phyloP scores from a whole-genome alignment of 2,329 filamentous ascomycete genomes.

The Aspergillus niger region DNA sequence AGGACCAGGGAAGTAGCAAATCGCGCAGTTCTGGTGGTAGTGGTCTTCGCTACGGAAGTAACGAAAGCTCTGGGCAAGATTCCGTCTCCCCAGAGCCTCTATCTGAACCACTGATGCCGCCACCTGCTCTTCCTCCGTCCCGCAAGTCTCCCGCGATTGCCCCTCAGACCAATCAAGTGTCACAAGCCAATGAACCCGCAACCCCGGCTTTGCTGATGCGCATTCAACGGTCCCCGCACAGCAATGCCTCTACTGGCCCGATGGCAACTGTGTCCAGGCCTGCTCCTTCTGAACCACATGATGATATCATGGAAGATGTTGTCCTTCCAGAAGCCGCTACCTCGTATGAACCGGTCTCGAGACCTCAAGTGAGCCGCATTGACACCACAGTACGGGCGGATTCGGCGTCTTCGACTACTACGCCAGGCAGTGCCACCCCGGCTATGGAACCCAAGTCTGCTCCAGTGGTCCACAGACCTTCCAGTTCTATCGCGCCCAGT shows the following conservation, averaged over 20 bases:
- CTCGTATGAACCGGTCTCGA: slow-evolving; percentile 45
- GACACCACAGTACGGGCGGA: slow-evolving; percentile 48
- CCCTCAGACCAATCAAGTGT: slow-evolving; percentile 31
- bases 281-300: slow-evolving; percentile 49
- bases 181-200: slow-evolving; percentile 60
- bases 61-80: slow-evolving; percentile 49
- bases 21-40: slow-evolving; percentile 30
- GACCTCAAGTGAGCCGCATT: slow-evolving; percentile 52
- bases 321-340: slow-evolving; percentile 72
- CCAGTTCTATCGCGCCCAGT: slow-evolving; percentile 51
- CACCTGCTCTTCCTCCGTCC: slow-evolving; percentile 48
- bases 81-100: slow-evolving; percentile 53
- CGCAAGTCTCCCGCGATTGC: slow-evolving; percentile 44
- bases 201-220: slow-evolving; percentile 89
- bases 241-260: slow-evolving; percentile 41
- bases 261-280: slow-evolving; percentile 38
- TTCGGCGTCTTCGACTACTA: slow-evolving; percentile 56
- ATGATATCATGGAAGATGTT: slow-evolving; percentile 64
- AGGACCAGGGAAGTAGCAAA: slow-evolving; percentile 31
- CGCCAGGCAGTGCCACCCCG: slow-evolving; percentile 67
- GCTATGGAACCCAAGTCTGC: slow-evolving; percentile 38
- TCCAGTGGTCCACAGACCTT: slow-evolving; percentile 26
- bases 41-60: slow-evolving; percentile 40
- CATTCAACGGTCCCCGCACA: slow-evolving; percentile 55
- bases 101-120: slow-evolving; percentile 54